A percentile compares a stretch with the other conserved stretches of the same genome.
These are phyloP conservation scores for Apophysomyces variabilis DNA, from an alignment of 371 early-diverging fungal species.

Conservation along the genomic window DNA sequence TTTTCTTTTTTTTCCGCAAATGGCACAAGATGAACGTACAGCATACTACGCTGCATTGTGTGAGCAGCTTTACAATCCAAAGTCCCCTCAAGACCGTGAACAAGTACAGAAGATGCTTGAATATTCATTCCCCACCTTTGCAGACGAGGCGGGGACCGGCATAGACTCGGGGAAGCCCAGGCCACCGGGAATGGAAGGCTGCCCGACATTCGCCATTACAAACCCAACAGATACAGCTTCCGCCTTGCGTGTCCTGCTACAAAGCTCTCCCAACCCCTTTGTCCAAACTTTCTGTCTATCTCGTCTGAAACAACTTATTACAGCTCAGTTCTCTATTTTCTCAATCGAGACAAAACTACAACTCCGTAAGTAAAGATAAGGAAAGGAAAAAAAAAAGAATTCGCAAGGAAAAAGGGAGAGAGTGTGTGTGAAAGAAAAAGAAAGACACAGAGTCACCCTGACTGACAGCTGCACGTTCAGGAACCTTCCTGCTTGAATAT, in stretches of 20 bases:
- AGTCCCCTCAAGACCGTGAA: conserved; percentile 59
- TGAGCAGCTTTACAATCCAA: conserved; percentile 65
- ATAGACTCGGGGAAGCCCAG: conserved; percentile 32
- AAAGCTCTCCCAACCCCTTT: conserved; percentile 71
- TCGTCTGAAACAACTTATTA: conserved; percentile 70
- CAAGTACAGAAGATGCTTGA: conserved; percentile 79
- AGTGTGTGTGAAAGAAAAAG: background rate
- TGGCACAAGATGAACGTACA: conserved; percentile 43
- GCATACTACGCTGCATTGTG: conserved; percentile 48
- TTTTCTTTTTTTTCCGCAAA: conserved; percentile 9
- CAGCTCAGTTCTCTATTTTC: conserved; percentile 75
- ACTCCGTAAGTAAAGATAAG: conserved; percentile 56
- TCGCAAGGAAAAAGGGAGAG: background rate
- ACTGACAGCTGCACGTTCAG: conserved; percentile 24
- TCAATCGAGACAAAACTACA: conserved; percentile 63
- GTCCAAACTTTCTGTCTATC: conserved; percentile 75
- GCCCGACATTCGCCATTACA: conserved; percentile 50
- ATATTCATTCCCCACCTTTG: conserved; percentile 84
- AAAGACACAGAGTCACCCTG: background rate
- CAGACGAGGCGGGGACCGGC: conserved; percentile 55
- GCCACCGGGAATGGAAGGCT: conserved; percentile 46
- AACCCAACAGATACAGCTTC: conserved; percentile 76
- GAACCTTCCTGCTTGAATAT: conserved; percentile 71
- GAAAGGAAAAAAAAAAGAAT: conserved; percentile 1
- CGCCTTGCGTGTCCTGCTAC: conserved; percentile 71